phyloP scores from a whole-genome alignment of 2,329 filamentous ascomycete species.

The Penicillium sp. region DNA sequence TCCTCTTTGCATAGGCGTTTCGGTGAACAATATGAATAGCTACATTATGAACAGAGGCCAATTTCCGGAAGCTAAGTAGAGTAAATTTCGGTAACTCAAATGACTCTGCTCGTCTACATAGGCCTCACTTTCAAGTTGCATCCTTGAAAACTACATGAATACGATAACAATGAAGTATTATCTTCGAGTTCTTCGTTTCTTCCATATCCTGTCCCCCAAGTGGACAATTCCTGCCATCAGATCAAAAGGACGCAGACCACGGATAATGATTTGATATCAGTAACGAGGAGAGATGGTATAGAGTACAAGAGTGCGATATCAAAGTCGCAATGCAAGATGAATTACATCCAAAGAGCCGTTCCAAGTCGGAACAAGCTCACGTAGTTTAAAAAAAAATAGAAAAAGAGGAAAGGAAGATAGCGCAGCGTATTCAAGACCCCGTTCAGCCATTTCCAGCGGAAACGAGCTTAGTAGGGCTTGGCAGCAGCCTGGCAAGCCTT shows the following conservation, averaged over 20 bases:
- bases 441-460: constrained; percentile 7
- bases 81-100: not conserved
- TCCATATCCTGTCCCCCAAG: not conserved
- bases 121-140: not conserved
- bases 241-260: constrained; percentile 2
- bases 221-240: constrained; percentile 11
- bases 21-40: constrained; percentile 4
- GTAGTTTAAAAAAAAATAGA: not conserved
- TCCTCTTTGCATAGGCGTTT: constrained; percentile 5
- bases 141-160: not conserved
- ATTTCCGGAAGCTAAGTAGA: not conserved
- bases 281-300: constrained; percentile 35
- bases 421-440: not conserved
- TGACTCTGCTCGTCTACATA: not conserved
- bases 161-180: not conserved
- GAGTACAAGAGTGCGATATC: constrained; percentile 32
- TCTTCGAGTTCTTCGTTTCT: constrained; percentile 9
- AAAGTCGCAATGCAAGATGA: constrained; percentile 31
- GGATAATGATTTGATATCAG: constrained; percentile 20
- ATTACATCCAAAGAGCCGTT: constrained; percentile 14
- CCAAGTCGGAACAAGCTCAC: not conserved
- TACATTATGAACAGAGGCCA: not conserved
- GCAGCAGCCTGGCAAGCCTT: constrained; percentile 85
- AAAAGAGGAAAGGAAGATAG: not conserved
- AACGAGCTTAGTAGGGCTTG: constrained; percentile 65